These are phyloP conservation scores for Chaetomiaceae sp. DNA, from an alignment of 2,329 filamentous ascomycete genomes.

Conservation along the genomic window DNA sequence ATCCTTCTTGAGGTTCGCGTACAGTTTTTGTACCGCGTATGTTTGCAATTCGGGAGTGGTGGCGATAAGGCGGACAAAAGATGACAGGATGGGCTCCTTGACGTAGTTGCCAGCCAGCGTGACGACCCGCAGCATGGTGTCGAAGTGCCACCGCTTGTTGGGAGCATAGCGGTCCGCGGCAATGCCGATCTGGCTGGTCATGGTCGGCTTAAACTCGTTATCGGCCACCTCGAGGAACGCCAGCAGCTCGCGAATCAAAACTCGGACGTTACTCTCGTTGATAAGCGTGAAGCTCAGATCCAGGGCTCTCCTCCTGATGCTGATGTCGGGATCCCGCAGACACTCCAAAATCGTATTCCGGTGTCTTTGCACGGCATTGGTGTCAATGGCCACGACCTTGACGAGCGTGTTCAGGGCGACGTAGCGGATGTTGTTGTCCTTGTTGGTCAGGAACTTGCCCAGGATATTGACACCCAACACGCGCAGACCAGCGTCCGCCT, in stretches of 20 bases:
- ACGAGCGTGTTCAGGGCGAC: constrained; percentile 95
- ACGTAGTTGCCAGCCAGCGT: constrained; percentile 95
- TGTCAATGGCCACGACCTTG: constrained; percentile 96
- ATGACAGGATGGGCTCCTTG: constrained; percentile 95
- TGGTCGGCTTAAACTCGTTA: constrained; percentile 96
- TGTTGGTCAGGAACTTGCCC: constrained; percentile 96
- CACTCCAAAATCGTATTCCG: constrained; percentile 97
- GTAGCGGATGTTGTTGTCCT: constrained; percentile 98
- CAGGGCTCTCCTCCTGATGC: constrained; percentile 89
- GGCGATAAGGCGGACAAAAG: constrained; percentile 91
- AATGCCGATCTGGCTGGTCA: constrained; percentile 97
- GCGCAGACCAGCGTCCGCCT: constrained; percentile 89
- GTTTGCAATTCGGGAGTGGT: constrained; percentile 93
- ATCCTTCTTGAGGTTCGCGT: constrained; percentile 84
- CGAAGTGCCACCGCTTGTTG: constrained; percentile 97
- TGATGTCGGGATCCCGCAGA: constrained; percentile 93
- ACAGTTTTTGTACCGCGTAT: constrained; percentile 94
- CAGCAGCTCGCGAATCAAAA: constrained; percentile 86
- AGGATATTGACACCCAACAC: constrained; percentile 97
- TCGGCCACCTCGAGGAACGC: constrained; percentile 96
- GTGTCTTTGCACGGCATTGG: constrained; percentile 94
- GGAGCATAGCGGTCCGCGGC: constrained; percentile 94
- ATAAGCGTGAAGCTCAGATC: constrained; percentile 98
- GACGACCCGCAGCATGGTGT: constrained; percentile 92
- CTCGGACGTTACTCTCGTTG: constrained; percentile 92